Conservation (phyloP, 179 eudicot species). For the Spergularia azorica region DNA sequence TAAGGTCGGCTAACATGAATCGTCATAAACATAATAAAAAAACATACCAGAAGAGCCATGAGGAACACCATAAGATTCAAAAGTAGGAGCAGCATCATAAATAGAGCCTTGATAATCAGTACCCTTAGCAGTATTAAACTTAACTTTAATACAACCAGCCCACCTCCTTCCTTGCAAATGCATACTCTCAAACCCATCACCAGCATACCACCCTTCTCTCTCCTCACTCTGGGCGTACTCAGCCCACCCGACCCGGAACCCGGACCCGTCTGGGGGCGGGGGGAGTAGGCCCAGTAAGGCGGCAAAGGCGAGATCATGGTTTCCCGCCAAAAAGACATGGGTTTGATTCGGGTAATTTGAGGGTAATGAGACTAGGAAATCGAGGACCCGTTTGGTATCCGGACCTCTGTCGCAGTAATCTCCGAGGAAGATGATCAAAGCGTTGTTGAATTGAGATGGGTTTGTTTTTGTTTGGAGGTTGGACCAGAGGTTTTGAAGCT, state of each 20-base stretch:
- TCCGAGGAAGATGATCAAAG: slow-evolving; percentile 72
- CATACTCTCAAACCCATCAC: slow-evolving; percentile 70
- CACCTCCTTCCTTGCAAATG: slow-evolving; percentile 94
- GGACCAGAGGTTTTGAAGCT: slow-evolving; percentile 75
- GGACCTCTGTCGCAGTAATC: slow-evolving; percentile 95
- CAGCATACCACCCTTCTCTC: slow-evolving; percentile 87
- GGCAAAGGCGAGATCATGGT: slow-evolving; percentile 83
- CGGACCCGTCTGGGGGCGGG: slow-evolving; percentile 49
- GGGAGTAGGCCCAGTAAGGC: slow-evolving; percentile 67
- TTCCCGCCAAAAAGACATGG: slow-evolving; percentile 79
- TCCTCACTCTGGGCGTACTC: slow-evolving; percentile 70
- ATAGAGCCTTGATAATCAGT: slow-evolving; percentile 72
- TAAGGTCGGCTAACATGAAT: too few species aligned
- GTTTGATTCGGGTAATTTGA: slow-evolving; percentile 62
- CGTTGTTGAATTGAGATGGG: slow-evolving; percentile 55
- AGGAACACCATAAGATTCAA: slow-evolving; percentile 77
- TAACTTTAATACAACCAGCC: slow-evolving; percentile 64
- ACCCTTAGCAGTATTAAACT: slow-evolving; percentile 51
- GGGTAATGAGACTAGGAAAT: slow-evolving; percentile 60
- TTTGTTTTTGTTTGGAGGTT: slow-evolving; percentile 55
- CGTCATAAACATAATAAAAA: too few species aligned
- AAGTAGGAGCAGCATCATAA: slow-evolving; percentile 81
- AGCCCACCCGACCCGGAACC: slow-evolving; percentile 58
- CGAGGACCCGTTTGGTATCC: slow-evolving; percentile 57
- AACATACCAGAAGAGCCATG: slow-evolving; percentile 90